These are phyloP conservation scores for Oryza nivara DNA, from an alignment of 176 grass and related monocot species.

Conservation along the genomic window DNA sequence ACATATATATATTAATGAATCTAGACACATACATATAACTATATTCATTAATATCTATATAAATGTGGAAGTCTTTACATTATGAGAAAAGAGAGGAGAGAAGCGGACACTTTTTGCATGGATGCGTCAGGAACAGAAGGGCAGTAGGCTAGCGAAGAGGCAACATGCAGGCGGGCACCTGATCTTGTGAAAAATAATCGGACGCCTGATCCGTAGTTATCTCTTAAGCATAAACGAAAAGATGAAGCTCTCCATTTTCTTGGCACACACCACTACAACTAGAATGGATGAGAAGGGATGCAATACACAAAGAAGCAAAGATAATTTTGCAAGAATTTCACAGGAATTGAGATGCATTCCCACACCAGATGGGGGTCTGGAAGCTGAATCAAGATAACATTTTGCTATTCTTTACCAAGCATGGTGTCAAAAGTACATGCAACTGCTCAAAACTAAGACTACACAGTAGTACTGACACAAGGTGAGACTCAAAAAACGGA, in stretches of 20 bases:
- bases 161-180: no score
- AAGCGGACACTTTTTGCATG: no score
- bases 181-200: no score
- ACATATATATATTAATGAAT: no score
- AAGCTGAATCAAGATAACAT: background rate
- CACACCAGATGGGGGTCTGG: background rate
- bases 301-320: background rate
- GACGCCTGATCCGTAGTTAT: no score
- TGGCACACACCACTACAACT: background rate
- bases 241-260: background rate
- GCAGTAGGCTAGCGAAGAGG: no score
- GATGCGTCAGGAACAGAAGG: no score
- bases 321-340: background rate
- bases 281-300: background rate
- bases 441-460: conserved; percentile 31
- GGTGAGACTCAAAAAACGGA: background rate
- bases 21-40: no score
- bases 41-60: no score
- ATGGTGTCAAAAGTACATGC: conserved; percentile 30
- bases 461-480: conserved; percentile 15
- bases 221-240: no score
- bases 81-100: no score
- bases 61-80: no score
- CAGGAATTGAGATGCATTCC: background rate
- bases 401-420: conserved; percentile 8